A percentile compares a stretch with the other conserved stretches of the same genome.
Evolutionary conservation across 331 rosid species (phyloP).

Genomic region (Erythrophleum ivorense): DNA sequence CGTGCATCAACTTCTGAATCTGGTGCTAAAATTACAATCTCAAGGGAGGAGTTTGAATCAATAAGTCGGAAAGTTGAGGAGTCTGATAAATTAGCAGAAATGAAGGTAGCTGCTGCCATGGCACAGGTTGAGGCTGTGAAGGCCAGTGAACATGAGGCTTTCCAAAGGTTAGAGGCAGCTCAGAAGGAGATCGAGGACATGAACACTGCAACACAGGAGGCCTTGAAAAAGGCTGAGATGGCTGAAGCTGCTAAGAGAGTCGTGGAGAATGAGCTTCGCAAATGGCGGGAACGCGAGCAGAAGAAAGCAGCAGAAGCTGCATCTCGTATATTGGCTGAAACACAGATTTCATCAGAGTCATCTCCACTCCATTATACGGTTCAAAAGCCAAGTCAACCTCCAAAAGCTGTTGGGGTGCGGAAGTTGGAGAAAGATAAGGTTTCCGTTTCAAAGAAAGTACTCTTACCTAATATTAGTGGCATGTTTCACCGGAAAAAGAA

Average conservation of each 20-base stretch:
- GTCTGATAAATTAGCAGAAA: slow-evolving; percentile 81
- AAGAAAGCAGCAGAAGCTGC: slow-evolving; percentile 94
- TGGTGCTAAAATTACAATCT: slow-evolving; percentile 75
- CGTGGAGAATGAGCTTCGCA: slow-evolving; percentile 86
- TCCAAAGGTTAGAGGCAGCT: slow-evolving; percentile 68
- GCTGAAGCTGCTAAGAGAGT: slow-evolving; percentile 97
- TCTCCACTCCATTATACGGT: slow-evolving; percentile 72
- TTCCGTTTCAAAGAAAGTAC: slow-evolving; percentile 69
- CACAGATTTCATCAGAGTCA: slow-evolving; percentile 60
- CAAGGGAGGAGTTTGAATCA: slow-evolving; percentile 83
- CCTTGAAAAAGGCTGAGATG: slow-evolving; percentile 83
- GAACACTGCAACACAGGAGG: slow-evolving; percentile 76
- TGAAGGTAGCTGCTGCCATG: slow-evolving; percentile 95
- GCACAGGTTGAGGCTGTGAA: slow-evolving; percentile 99
- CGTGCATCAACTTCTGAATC: slow-evolving; percentile 92
- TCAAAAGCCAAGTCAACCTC: slow-evolving; percentile 65
- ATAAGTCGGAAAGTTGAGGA: slow-evolving; percentile 87
- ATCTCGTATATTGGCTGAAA: slow-evolving; percentile 78
- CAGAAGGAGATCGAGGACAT: slow-evolving; percentile 83
- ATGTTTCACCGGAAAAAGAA: slow-evolving; percentile 81
- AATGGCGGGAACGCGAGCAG: slow-evolving; percentile 94
- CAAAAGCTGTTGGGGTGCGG: slow-evolving; percentile 47
- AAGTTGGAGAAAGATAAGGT: slow-evolving; percentile 73
- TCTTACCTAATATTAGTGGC: slow-evolving; percentile 72
- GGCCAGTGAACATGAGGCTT: slow-evolving; percentile 89